Percentiles rank a stretch among this genome's conserved stretches.
Evolutionary conservation across 208 protist species (phyloP).

Genomic region (Wallacemonas collosoma): DNA sequence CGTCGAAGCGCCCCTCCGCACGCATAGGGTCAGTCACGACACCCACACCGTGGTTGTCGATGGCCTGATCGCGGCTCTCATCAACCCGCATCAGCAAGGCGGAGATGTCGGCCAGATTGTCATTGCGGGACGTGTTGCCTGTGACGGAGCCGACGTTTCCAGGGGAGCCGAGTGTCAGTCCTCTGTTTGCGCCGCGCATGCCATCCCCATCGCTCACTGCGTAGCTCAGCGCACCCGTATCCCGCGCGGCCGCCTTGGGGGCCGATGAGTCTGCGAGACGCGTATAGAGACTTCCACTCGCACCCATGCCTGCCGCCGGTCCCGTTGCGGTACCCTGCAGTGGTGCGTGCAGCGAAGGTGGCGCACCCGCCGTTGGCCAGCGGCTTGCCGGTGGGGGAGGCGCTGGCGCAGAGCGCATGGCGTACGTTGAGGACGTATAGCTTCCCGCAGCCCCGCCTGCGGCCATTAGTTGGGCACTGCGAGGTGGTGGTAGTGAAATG

Average conservation of each 20-base stretch:
- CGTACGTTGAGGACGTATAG: neutral
- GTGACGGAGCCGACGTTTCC: neutral
- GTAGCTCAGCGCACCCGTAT: slow-evolving; percentile 13
- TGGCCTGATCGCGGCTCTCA: neutral
- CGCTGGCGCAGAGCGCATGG: neutral
- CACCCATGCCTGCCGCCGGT: neutral
- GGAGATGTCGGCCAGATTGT: slow-evolving; percentile 7
- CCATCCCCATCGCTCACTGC: slow-evolving; percentile 12
- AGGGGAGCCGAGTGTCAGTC: neutral
- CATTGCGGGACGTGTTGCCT: neutral
- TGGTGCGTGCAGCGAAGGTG: neutral
- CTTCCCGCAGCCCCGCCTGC: slow-evolving; percentile 15
- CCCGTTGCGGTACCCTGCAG: neutral
- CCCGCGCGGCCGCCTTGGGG: neutral
- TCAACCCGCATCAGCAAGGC: neutral
- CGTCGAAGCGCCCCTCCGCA: slow-evolving; percentile 4
- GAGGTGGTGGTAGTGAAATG: slow-evolving; percentile 23
- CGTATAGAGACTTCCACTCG: slow-evolving; percentile 10
- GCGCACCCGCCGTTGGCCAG: neutral
- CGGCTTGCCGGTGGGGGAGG: neutral
- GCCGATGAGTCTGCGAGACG: neutral
- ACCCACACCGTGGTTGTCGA: neutral
- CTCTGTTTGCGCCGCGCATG: neutral
- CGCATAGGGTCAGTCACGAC: neutral
- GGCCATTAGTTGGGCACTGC: slow-evolving; percentile 14